phyloP scores from a whole-genome alignment of 768 basidiomycete species.

The Lentinula guzmanii region DNA sequence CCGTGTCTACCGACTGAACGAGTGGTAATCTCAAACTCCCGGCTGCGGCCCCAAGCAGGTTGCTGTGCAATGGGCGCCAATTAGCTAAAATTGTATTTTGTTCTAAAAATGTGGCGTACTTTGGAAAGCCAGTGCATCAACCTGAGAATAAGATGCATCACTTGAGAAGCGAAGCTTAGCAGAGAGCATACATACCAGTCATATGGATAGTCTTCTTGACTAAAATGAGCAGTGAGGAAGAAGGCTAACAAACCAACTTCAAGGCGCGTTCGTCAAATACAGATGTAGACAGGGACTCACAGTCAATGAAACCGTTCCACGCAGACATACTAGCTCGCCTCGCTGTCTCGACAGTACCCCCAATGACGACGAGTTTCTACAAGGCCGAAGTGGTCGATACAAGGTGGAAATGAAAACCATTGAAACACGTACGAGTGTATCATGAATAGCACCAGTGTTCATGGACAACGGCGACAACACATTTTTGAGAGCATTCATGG shows the following conservation, averaged over 20 bases:
- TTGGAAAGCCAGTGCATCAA: constrained; percentile 88
- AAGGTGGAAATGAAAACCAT: not conserved
- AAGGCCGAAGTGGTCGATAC: constrained; percentile 8
- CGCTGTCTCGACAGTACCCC: constrained; percentile 84
- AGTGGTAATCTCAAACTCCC: constrained; percentile 88
- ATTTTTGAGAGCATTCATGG: constrained; percentile 68
- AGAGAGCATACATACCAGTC: constrained; percentile 50
- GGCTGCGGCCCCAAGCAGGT: constrained; percentile 85
- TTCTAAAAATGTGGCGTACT: constrained; percentile 29
- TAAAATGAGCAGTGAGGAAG: constrained; percentile 87
- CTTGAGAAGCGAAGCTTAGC: constrained; percentile 10
- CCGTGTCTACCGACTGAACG: constrained; percentile 62
- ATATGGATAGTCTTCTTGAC: constrained; percentile 82
- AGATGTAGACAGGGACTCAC: constrained; percentile 32
- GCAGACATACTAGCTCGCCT: constrained; percentile 75
- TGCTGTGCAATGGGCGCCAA: constrained; percentile 42
- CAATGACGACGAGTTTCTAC: constrained; percentile 87
- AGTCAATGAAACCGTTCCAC: constrained; percentile 88
- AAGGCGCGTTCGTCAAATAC: not conserved
- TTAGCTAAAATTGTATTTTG: constrained; percentile 11
- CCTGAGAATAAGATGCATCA: constrained; percentile 33
- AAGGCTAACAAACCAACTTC: constrained; percentile 44
- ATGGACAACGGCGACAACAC: constrained; percentile 67
- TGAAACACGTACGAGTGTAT: constrained; percentile 58
- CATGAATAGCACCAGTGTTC: constrained; percentile 66